A percentile compares a stretch with the other conserved stretches of the same genome.
Evolutionary conservation across 2,329 filamentous ascomycete species (phyloP).

Genomic region (Cryphonectria radicalis): DNA sequence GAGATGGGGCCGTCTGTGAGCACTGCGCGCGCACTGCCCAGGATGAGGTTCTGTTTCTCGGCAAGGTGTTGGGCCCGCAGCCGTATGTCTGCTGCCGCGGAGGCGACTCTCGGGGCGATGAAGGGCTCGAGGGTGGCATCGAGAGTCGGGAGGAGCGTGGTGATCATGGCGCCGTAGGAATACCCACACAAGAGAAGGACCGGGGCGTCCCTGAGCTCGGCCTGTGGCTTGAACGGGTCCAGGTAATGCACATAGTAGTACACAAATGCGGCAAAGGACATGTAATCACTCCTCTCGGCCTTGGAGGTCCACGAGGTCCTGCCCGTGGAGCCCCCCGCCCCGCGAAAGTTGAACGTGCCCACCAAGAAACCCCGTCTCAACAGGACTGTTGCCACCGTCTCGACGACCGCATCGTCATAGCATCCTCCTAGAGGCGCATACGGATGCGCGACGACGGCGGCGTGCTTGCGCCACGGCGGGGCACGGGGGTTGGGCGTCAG

Average conservation of each 20-base stretch:
- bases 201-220: conserved; percentile 25
- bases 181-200: conserved; percentile 83
- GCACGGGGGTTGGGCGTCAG: conserved; percentile 41
- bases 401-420: conserved; percentile 81
- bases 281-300: conserved; percentile 81
- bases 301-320: conserved; percentile 86
- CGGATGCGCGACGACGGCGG: conserved; percentile 79
- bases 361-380: conserved; percentile 75
- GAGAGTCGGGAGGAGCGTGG: conserved; percentile 70
- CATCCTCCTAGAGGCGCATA: conserved; percentile 87
- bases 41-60: conserved; percentile 59
- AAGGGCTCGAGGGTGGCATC: conserved; percentile 65
- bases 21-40: conserved; percentile 42
- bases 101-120: conserved; percentile 53
- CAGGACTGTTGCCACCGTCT: conserved; percentile 65
- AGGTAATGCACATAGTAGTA: conserved; percentile 71
- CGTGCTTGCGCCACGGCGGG: conserved; percentile 52
- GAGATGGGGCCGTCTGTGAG: conserved; percentile 38
- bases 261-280: conserved; percentile 80
- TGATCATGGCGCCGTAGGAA: conserved; percentile 87
- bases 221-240: conserved; percentile 41
- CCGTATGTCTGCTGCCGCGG: conserved; percentile 69
- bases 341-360: conserved; percentile 92
- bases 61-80: conserved; percentile 72
- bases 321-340: conserved; percentile 74